phyloP scores from a whole-genome alignment of 257 asterid genomes.

The Rehmannia glutinosa region DNA sequence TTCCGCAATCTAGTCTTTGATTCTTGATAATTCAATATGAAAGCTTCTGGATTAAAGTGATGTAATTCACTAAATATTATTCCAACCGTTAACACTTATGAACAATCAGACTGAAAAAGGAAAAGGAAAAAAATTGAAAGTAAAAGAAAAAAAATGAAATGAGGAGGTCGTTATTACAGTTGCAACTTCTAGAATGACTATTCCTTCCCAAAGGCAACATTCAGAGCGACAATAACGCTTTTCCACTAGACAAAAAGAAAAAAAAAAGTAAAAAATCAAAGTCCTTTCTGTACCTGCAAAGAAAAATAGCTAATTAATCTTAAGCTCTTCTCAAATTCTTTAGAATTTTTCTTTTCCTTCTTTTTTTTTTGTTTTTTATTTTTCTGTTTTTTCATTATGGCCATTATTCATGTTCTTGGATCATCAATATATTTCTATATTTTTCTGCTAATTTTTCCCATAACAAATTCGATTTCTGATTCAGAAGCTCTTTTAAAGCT shows the following conservation, averaged over 20 bases:
- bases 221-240: conserved; percentile 33
- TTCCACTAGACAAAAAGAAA: conserved; percentile 23
- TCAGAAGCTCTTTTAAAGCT: conserved; percentile 59
- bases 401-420: conserved; percentile 31
- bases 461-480: conserved; percentile 32
- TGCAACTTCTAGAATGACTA: conserved; percentile 16
- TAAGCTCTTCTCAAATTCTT: not conserved
- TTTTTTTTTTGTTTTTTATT: not conserved
- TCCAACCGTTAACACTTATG: too few relatives aligned
- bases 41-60: too few relatives aligned
- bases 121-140: not conserved
- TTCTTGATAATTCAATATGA: too few relatives aligned
- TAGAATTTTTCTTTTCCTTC: not conserved
- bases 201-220: conserved; percentile 14
- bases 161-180: conserved; percentile 32
- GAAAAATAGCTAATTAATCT: not conserved
- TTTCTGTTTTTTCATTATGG: conserved; percentile 33
- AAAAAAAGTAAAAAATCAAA: not conserved
- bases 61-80: too few relatives aligned
- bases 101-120: not conserved
- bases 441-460: conserved; percentile 22
- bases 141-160: not conserved
- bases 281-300: conserved; percentile 12
- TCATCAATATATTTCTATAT: conserved; percentile 25
- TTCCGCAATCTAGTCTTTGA: too few relatives aligned